phyloP scores from a whole-genome alignment of 805 yeast species.

The Lipomyces orientalis region DNA sequence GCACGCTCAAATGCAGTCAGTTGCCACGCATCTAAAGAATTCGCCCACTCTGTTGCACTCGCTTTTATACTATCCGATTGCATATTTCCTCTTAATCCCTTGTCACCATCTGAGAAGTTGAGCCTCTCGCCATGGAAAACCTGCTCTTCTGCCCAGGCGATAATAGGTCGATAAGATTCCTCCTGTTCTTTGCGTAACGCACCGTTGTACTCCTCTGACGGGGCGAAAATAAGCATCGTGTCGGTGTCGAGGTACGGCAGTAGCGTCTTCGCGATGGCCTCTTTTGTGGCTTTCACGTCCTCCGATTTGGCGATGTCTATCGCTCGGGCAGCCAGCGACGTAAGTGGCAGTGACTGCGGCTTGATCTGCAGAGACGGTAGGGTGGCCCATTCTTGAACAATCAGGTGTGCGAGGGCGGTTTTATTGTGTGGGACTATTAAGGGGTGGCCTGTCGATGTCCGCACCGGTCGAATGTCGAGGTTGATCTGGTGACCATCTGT shows the following conservation, averaged over 20 bases:
- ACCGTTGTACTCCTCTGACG: conserved; percentile 81
- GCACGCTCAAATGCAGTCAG: conserved; percentile 89
- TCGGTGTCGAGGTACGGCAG: conserved; percentile 92
- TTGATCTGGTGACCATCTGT: conserved; percentile 28
- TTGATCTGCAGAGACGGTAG: conserved; percentile 67
- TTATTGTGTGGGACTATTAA: conserved; percentile 67
- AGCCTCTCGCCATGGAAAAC: conserved; percentile 58
- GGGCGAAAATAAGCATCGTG: conserved; percentile 85
- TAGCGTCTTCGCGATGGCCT: conserved; percentile 64
- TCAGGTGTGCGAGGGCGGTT: conserved; percentile 67
- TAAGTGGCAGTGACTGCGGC: conserved; percentile 81
- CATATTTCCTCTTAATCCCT: conserved; percentile 77
- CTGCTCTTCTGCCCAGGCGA: conserved; percentile 65
- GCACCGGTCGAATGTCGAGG: conserved; percentile 75
- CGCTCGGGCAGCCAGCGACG: conserved; percentile 85
- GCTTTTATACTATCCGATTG: conserved; percentile 66
- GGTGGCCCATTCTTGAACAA: conserved; percentile 87
- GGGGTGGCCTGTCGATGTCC: conserved; percentile 81
- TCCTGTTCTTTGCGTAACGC: conserved; percentile 79
- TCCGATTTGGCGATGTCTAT: conserved; percentile 66
- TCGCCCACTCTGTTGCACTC: conserved; percentile 70
- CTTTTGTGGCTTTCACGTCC: conserved; percentile 49
- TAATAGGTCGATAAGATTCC: conserved; percentile 74
- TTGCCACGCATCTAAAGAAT: conserved; percentile 70
- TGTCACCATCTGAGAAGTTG: conserved; percentile 75